A percentile compares a stretch with the other conserved stretches of the same genome.
phyloP scores from a whole-genome alignment of 176 grass and related monocot genomes.

The Sorghum bicolor region DNA sequence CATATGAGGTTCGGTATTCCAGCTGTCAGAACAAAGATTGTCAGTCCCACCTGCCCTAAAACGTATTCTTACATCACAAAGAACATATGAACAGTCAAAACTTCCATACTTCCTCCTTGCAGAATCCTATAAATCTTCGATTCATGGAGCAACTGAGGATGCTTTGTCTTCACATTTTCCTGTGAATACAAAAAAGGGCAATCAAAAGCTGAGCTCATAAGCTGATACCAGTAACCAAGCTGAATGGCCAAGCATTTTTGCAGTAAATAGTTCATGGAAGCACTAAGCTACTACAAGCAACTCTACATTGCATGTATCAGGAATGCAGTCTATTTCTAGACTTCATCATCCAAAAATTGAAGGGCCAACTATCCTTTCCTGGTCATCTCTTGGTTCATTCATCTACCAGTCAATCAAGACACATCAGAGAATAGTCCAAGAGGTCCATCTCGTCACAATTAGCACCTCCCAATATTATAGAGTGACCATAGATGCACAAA shows the following conservation, averaged over 20 bases:
- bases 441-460: not conserved
- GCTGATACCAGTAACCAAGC: not conserved
- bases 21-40: conserved; percentile 58
- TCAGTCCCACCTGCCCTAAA: conserved; percentile 19
- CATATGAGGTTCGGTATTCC: conserved; percentile 92
- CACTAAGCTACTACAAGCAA: not conserved
- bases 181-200: conserved; percentile 34
- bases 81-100: conserved; percentile 15
- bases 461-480: not conserved
- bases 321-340: not conserved
- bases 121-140: conserved; percentile 93
- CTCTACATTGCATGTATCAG: not conserved
- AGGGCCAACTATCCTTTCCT: not conserved
- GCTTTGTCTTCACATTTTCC: conserved; percentile 99
- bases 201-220: conserved; percentile 20
- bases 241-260: not conserved
- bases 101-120: conserved; percentile 90
- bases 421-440: not conserved
- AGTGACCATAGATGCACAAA: not conserved
- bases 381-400: not conserved
- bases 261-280: not conserved
- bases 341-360: not conserved
- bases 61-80: not conserved
- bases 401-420: not conserved
- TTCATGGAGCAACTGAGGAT: conserved; percentile 96